Conservation (phyloP, 768 basidiomycete genomes). For the Butyriboletus loyo region DNA sequence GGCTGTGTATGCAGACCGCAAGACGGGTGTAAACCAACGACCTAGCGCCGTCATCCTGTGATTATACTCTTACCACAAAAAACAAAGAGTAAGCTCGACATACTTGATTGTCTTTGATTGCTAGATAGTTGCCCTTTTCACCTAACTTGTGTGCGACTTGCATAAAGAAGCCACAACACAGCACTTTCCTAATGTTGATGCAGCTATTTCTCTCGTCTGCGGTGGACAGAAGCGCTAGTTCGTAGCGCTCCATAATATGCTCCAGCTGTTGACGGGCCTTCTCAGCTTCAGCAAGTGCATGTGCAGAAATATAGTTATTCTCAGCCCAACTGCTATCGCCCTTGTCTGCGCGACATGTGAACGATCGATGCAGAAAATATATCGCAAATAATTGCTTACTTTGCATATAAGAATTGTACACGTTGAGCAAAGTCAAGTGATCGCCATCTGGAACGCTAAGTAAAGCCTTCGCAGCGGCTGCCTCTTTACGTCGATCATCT, state of each 20-base stretch:
- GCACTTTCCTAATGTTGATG: conserved; percentile 71
- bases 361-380: no score
- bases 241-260: no score
- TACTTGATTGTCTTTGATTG: no score
- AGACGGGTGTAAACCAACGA: no score
- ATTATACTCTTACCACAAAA: not conserved
- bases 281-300: conserved; percentile 86
- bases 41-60: no score
- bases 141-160: conserved; percentile 96
- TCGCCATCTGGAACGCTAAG: conserved; percentile 92
- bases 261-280: conserved; percentile 91
- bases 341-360: no score
- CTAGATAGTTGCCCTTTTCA: conserved; percentile 82
- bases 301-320: conserved; percentile 80
- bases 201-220: conserved; percentile 69
- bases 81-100: conserved; percentile 15
- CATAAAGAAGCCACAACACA: conserved; percentile 92
- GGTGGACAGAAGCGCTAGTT: conserved; percentile 70
- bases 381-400: conserved; percentile 47
- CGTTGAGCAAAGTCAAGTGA: conserved; percentile 90
- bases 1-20: conserved; percentile 85
- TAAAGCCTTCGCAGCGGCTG: conserved; percentile 82
- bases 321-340: conserved; percentile 87
- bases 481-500: conserved; percentile 72
- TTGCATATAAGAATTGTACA: no score